Base-by-base conservation (phyloP, 164 flowering plant species). In the Brasenia schreberi region DNA sequence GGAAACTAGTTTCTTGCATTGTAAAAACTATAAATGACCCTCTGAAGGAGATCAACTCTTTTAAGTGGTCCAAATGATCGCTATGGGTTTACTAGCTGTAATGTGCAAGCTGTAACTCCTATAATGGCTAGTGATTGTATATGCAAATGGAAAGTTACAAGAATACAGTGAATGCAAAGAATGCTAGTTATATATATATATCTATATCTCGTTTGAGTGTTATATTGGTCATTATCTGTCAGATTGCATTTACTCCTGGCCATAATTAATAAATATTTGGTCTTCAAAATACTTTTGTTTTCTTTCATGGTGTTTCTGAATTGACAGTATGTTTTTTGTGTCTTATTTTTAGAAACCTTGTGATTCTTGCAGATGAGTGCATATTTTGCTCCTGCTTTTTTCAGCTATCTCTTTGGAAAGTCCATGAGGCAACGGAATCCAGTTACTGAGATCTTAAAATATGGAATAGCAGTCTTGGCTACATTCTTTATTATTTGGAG, bases 371-470 rank as follows among this genome's bases (percentile, higher is more conserved):
- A 91, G 97, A 94, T 94, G 98, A 89, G 92, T 80, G 87, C 91
- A 68, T 94, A 94, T 76, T 89, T 75, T 82, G 98, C 98, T 19
- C 98, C 97, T 72, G 98, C 96, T 45, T 90, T 91, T 77, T 94
- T 91, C 71, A 75, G 87, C 75, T 82, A 89, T 81, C 86, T 90
- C 33, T 70, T 91, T 23, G 98, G 97, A 42, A 94, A 85, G 74
- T 82, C 95, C 77, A 71, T 91, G 18, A 80, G 76, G 72, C 87
- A 77, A 27, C 75, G 43, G 45, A 77, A 83, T 74, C 96, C 95
- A 5, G n/a, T 85, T 65, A 75, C 86, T 65, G 84, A 85, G 73
- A 87, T 91, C 67, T 52, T 69, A 53, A 87, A 94, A 77, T 74
- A 89, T 73, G 96, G 93, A 39, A 61, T 89, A 67, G 84, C 76